phyloP scores from a whole-genome alignment of 108 stramenopile genomes.

The Cylindrotheca closterium region DNA sequence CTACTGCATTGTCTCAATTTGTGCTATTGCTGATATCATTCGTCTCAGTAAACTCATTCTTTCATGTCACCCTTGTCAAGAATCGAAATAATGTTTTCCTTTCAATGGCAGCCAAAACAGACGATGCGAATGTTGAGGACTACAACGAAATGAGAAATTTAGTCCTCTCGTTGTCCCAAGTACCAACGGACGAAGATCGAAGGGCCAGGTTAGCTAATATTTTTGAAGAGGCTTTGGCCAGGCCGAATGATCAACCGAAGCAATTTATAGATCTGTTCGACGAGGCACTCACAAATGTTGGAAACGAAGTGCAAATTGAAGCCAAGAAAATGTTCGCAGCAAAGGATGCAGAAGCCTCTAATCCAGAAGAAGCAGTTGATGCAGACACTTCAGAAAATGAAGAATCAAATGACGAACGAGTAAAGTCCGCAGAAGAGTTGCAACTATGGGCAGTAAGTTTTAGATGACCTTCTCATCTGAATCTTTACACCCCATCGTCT shows the following conservation, averaged over 20 bases:
- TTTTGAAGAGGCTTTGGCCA: constrained; percentile 53
- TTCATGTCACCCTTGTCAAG: too few relatives aligned
- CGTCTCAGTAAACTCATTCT: too few relatives aligned
- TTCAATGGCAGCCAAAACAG: too few relatives aligned
- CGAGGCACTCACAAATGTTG: constrained; percentile 37
- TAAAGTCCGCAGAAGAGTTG: constrained; percentile 11
- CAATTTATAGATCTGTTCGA: constrained; percentile 42
- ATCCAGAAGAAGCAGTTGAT: constrained; percentile 6
- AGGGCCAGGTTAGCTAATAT: constrained; percentile 37
- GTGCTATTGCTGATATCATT: too few relatives aligned
- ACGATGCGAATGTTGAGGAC: too few relatives aligned
- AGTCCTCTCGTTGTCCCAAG: constrained; percentile 54
- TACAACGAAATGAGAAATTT: constrained; percentile 59
- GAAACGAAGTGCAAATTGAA: constrained; percentile 56
- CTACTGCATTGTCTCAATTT: too few relatives aligned
- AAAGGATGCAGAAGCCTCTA: constrained; percentile 20
- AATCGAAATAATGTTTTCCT: too few relatives aligned
- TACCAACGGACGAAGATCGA: constrained; percentile 58
- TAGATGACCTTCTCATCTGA: too few relatives aligned
- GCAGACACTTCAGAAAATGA: constrained; percentile 5
- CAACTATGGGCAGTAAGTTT: constrained; percentile 81
- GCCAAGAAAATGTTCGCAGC: constrained; percentile 38
- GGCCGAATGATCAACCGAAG: constrained; percentile 32
- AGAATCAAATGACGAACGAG: not conserved
- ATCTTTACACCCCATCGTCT: too few relatives aligned